These are phyloP conservation scores for Aspergillus flavus DNA, from an alignment of 2,329 filamentous ascomycete species.

Conservation along the genomic window DNA sequence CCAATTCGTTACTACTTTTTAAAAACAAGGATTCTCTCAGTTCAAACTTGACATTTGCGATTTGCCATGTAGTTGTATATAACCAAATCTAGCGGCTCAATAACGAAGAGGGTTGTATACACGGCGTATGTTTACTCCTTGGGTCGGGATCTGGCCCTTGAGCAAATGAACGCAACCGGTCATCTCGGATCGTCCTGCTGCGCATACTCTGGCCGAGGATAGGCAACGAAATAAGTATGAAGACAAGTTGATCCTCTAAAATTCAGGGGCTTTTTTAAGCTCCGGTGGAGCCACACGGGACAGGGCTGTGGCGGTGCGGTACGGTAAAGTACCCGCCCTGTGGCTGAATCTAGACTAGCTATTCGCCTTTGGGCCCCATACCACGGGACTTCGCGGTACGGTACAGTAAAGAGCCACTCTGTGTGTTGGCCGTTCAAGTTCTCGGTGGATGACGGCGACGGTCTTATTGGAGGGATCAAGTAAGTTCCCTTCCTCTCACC, in stretches of 20 bases:
- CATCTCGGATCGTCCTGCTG: background rate
- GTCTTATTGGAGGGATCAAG: slow-evolving; percentile 4
- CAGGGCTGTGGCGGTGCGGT: slow-evolving; percentile 24
- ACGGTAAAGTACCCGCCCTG: slow-evolving; percentile 10
- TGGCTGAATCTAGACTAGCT: slow-evolving; percentile 1
- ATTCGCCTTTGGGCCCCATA: background rate
- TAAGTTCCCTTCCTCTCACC: background rate
- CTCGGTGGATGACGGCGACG: slow-evolving; percentile 1
- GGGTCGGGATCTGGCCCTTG: background rate
- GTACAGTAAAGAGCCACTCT: slow-evolving; percentile 3
- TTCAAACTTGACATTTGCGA: background rate
- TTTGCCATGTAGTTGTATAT: background rate
- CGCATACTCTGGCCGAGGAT: background rate
- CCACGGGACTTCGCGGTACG: slow-evolving; percentile 4
- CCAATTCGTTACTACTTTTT: background rate
- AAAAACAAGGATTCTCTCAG: background rate
- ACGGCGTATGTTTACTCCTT: background rate
- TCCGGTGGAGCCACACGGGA: slow-evolving; percentile 22
- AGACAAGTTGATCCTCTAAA: background rate
- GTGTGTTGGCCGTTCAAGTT: background rate
- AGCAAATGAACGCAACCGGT: background rate
- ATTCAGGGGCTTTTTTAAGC: slow-evolving; percentile 26
- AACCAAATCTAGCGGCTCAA: background rate
- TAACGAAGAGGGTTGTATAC: background rate
- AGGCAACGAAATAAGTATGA: background rate